phyloP scores from a whole-genome alignment of 805 yeast species.

The Candida morakotiae region DNA sequence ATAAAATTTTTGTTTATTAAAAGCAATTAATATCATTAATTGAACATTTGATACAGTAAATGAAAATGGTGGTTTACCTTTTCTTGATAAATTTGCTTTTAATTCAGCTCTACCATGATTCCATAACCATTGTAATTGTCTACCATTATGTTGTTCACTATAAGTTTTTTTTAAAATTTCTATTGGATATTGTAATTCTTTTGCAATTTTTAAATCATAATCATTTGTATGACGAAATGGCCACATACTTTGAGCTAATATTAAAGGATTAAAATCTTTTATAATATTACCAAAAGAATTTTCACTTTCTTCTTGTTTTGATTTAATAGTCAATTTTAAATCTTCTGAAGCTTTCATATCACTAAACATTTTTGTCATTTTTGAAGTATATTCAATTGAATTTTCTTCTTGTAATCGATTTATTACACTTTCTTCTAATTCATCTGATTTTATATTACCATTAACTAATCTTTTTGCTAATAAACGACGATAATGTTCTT shows the following conservation, averaged over 20 bases:
- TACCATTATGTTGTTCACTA: constrained; percentile 72
- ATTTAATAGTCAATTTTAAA: constrained; percentile 50
- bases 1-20: constrained; percentile 61
- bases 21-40: constrained; percentile 81
- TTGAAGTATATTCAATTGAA: constrained; percentile 87
- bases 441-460: constrained; percentile 80
- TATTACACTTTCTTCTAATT: constrained; percentile 78
- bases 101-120: constrained; percentile 88
- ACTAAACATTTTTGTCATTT: constrained; percentile 92
- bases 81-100: constrained; percentile 76
- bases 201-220: constrained; percentile 54
- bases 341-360: constrained; percentile 86
- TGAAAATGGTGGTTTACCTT: constrained; percentile 75
- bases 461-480: constrained; percentile 86
- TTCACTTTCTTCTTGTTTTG: constrained; percentile 14
- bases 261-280: constrained; percentile 60
- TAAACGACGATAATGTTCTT: constrained; percentile 83
- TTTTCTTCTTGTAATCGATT: constrained; percentile 85
- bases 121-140: constrained; percentile 95
- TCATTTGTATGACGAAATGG: constrained; percentile 53
- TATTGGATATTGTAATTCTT: constrained; percentile 58
- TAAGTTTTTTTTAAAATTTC: constrained; percentile 68
- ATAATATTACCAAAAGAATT: too few relatives aligned
- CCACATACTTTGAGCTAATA: constrained; percentile 90
- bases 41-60: constrained; percentile 84